phyloP scores from a whole-genome alignment of 768 basidiomycete genomes.

The Boletus edulis region DNA sequence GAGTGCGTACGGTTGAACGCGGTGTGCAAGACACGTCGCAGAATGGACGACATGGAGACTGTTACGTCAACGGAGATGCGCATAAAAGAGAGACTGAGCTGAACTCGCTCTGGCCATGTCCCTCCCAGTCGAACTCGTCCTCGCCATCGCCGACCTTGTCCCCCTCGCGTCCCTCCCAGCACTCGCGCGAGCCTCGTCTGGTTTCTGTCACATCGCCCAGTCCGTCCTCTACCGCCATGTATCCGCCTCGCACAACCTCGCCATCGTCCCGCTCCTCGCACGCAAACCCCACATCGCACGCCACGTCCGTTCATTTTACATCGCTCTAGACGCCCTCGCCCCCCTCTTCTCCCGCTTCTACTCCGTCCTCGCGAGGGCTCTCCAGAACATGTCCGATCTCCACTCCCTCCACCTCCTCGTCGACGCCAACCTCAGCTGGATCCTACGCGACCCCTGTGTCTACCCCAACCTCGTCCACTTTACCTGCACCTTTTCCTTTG shows the following conservation, averaged over 20 bases:
- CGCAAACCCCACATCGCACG: conserved; percentile 53
- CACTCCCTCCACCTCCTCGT: conserved; percentile 48
- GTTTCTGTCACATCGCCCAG: conserved; percentile 49
- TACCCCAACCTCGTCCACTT: conserved; percentile 55
- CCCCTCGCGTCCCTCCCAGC: conserved; percentile 40
- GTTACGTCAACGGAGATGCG: no score
- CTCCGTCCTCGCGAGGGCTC: conserved; percentile 46
- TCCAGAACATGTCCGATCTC: conserved; percentile 61
- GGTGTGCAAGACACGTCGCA: background rate
- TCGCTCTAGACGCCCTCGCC: conserved; percentile 45
- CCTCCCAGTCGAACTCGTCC: conserved; percentile 62
- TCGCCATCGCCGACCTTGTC: conserved; percentile 44
- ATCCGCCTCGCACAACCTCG: conserved; percentile 45
- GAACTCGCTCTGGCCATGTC: conserved; percentile 22
- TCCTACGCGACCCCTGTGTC: conserved; percentile 39
- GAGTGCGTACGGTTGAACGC: no score
- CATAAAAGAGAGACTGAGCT: no score
- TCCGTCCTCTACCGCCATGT: conserved; percentile 64
- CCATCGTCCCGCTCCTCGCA: conserved; percentile 56
- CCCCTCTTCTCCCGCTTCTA: conserved; percentile 48
- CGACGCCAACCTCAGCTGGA: conserved; percentile 51
- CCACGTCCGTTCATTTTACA: conserved; percentile 59
- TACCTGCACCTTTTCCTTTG: conserved; percentile 59
- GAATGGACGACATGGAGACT: background rate
- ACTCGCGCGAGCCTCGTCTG: conserved; percentile 43